Evolutionary conservation across 1,284 basidiomycete species (phyloP), one percentile per base, ranked within the genome.

Genomic region (Cryptococcus depauperatus): DNA sequence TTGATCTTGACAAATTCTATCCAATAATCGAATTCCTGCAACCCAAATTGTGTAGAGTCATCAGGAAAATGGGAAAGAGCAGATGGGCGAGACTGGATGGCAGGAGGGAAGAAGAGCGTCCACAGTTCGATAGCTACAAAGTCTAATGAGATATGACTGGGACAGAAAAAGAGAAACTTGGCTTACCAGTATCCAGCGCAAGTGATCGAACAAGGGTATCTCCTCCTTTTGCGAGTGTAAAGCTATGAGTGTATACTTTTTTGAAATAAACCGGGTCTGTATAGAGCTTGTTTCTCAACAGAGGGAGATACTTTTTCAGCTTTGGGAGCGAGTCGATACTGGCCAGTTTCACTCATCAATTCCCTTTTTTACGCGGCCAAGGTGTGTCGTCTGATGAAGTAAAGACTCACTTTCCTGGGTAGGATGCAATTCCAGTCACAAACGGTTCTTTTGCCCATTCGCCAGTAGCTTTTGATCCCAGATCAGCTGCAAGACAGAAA

Each of bases 201-300:
- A 34, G 30, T 10, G 41, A 34, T 22, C 33, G 41, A 19, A 22
- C 27, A n/a, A 23, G 13, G 5, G 38, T 6, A 10, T 25, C 14
- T 19, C 18, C 19, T 5, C 33, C 27, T 48, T 84, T 80, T 22
- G 82, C 85, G 69, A 96, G 88, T 50, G 83, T 80, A 62, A 96
- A 98, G 0, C 88, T 85, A 69, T 83, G 84, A 55, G 79, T 79
- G 73, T 97, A 98, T 9, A 96, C 87, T 53, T 81, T 80, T 52
- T 79, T 79, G 73, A 93, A 97, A 70, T 89, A 89, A 0, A 68
- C 73, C 0, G 80, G 74, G 59, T 92, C 82, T 6, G 76, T 73
- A 21, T 75, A 76, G 33, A 93, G 79, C 59, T 79, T 79, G 40
- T 75, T 69, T 33, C 82, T 76, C 46, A 93, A 71, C 26, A 70